Base-by-base conservation (phyloP, 164 flowering plant species). In the Vitis cinerea region DNA sequence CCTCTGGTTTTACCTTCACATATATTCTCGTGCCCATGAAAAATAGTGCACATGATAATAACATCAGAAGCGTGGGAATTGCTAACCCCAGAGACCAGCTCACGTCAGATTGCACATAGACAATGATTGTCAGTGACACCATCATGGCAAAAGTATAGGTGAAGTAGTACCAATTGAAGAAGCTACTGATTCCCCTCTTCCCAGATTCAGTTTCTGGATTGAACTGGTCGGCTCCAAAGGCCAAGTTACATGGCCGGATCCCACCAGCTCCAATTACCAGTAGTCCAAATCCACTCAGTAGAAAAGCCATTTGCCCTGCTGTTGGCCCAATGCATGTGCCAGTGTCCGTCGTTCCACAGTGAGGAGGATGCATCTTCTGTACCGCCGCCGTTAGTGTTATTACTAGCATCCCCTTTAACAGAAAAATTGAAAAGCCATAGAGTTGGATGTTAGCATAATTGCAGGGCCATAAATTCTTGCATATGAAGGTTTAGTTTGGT, bases 91-190 rank as follows among this genome's bases (percentile, higher is more conserved):
- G 47, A 3, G 77, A 62, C 86, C 86, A 83, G 54, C 77, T 81
- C 6, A 83, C 50, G 37, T 75, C 63, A n/a, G 83, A 60, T 62
- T 83, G 86, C 15, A 83, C 71, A 63, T 83, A 83, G 9, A 83
- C 86, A 11, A 83, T 72, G 17, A 75, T 11, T 12, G 86, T 83
- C 51, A 81, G 50, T 2, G 86, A 77, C 23, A 83, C 78, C 83
- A 83, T 79, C 58, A 73, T 65, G 10, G 83, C 83, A 63, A 81
- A 75, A 4, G 86, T 79, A 49, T 61, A 61, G 55, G 84, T 83
- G 77, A 81, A 79, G 65, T 75, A 81, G 72, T 83, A 83, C 86
- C 86, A 83, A 17, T 81, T 83, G 75, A 81, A 83, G 80, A 81
- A 83, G 64, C 86, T 81, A 56, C 59, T 78, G 67, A 81, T 83